Percentiles rank a stretch among this genome's conserved stretches.
phyloP scores from a whole-genome alignment of 2,329 filamentous ascomycete species.

The Chrysoporthe cubensis region DNA sequence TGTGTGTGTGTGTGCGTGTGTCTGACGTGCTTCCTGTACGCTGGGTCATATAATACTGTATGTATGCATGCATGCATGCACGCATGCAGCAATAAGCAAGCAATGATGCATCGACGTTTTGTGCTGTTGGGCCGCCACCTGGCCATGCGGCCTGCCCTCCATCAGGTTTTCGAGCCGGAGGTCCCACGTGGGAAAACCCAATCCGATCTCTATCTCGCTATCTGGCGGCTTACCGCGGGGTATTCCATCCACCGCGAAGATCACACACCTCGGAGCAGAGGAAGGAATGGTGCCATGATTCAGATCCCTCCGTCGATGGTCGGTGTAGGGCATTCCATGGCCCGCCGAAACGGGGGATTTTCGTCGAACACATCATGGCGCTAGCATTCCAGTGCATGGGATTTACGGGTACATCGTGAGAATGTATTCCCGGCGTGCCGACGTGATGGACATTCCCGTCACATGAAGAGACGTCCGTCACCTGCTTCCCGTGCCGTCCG shows the following conservation, averaged over 20 bases:
- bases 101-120: not conserved
- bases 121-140: not conserved
- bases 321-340: slow-evolving; percentile 6
- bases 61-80: not conserved
- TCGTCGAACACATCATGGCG: not conserved
- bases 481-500: too few relatives aligned
- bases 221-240: slow-evolving; percentile 1
- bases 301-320: not conserved
- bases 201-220: not conserved
- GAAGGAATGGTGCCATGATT: not conserved
- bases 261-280: not conserved
- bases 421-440: not conserved
- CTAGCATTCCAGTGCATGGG: not conserved
- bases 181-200: slow-evolving; percentile 6
- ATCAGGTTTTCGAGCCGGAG: not conserved
- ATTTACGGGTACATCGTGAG: slow-evolving; percentile 1
- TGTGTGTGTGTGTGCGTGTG: not conserved
- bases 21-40: slow-evolving; percentile 12
- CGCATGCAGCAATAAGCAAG: slow-evolving; percentile 1
- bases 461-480: not conserved
- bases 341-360: not conserved
- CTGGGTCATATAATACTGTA: not conserved
- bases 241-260: not conserved
- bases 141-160: not conserved
- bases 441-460: not conserved